Evolutionary conservation across 2,329 filamentous ascomycete species (phyloP).

Genomic region (Ceratocystiopsis minuta): DNA sequence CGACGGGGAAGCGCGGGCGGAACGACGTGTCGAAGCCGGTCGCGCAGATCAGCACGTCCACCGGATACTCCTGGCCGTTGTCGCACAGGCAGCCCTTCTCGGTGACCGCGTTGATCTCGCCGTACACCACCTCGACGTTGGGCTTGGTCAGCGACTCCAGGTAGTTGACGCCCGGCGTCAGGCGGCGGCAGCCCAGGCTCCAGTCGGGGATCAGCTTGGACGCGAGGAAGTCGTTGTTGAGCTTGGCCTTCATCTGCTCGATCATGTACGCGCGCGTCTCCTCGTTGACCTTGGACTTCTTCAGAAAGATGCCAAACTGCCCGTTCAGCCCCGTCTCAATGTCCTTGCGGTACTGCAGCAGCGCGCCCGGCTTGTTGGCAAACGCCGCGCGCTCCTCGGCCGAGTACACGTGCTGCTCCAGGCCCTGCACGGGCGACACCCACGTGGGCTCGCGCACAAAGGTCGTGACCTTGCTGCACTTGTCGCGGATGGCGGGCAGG

Average conservation of each 20-base stretch:
- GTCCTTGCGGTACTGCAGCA: conserved; percentile 7
- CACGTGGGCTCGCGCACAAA: conserved; percentile 3
- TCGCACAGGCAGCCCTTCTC: conserved; percentile 15
- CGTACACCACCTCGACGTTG: conserved; percentile 26
- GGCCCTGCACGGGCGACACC: conserved; percentile 7
- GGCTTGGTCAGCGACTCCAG: conserved; percentile 23
- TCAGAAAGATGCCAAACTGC: conserved; percentile 6
- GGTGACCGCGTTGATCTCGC: conserved; percentile 15
- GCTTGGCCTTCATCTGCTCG: conserved; percentile 20
- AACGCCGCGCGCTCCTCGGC: conserved; percentile 6
- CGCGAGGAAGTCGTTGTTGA: conserved; percentile 10
- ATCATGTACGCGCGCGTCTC: conserved; percentile 23
- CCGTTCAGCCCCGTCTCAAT: conserved; percentile 7
- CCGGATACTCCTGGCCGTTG: conserved; percentile 14
- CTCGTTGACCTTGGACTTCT: conserved; percentile 11
- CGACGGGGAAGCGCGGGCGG: conserved; percentile 16
- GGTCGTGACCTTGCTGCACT: neutral
- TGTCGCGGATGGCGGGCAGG: conserved; percentile 3
- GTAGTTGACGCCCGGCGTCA: conserved; percentile 25
- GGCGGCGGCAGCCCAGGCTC: conserved; percentile 24
- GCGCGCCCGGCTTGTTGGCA: conserved; percentile 4
- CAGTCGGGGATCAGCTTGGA: conserved; percentile 26
- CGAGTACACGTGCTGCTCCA: conserved; percentile 8
- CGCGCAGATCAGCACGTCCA: conserved; percentile 17
- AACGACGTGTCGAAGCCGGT: conserved; percentile 21